A percentile compares a stretch with the other conserved stretches of the same genome.
Evolutionary conservation across 1,284 basidiomycete genomes (phyloP).

Genomic region (Hemileia vastatrix): DNA sequence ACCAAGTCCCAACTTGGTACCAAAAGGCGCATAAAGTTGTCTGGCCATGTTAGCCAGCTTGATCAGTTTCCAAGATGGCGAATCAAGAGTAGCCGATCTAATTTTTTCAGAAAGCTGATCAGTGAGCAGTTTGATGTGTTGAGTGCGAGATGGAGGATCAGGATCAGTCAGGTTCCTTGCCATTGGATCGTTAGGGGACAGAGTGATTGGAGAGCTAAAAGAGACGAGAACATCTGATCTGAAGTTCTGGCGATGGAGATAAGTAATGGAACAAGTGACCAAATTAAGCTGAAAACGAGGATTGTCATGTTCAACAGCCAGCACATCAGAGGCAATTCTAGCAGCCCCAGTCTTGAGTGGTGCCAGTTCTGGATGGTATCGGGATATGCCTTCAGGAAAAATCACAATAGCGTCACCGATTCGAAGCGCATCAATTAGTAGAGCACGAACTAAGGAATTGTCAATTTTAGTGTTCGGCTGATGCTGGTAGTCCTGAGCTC

Average conservation of each 20-base stretch:
- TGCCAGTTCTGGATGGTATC: slow-evolving; percentile 69
- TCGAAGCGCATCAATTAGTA: slow-evolving; percentile 63
- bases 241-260: slow-evolving; percentile 60
- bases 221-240: slow-evolving; percentile 74
- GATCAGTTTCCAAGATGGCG: slow-evolving; percentile 68
- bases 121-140: background rate
- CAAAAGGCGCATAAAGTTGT: slow-evolving; percentile 68
- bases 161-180: slow-evolving; percentile 23
- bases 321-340: slow-evolving; percentile 63
- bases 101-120: slow-evolving; percentile 48
- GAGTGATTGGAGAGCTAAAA: slow-evolving; percentile 59
- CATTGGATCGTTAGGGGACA: slow-evolving; percentile 25
- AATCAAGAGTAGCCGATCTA: slow-evolving; percentile 63
- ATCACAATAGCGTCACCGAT: slow-evolving; percentile 58
- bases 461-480: slow-evolving; percentile 50
- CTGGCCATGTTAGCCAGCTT: slow-evolving; percentile 64
- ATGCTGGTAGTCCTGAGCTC: slow-evolving; percentile 56
- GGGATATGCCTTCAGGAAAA: slow-evolving; percentile 52
- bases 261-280: slow-evolving; percentile 65
- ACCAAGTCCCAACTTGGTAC: slow-evolving; percentile 61
- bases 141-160: slow-evolving; percentile 5
- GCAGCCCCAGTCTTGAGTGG: slow-evolving; percentile 76
- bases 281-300: slow-evolving; percentile 62
- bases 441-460: slow-evolving; percentile 59
- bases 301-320: slow-evolving; percentile 53